Evolutionary conservation across 164 flowering plant genomes (phyloP).

Genomic region (Piper longum): DNA sequence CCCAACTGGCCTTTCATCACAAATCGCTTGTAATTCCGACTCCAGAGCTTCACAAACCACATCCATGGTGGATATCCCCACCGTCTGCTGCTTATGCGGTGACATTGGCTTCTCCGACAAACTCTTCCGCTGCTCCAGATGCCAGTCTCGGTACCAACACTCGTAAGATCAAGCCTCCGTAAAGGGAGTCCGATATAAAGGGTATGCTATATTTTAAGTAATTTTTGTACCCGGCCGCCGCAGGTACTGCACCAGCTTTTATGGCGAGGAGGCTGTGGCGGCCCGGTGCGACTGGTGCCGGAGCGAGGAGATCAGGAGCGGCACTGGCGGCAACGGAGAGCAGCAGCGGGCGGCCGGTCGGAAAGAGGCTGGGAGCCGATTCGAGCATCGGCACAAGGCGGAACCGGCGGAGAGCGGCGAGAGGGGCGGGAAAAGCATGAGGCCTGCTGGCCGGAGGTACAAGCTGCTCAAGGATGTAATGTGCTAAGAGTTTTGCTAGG

Average conservation of each 20-base stretch:
- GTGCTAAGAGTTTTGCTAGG: conserved; percentile 29
- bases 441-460: conserved; percentile 65
- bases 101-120: conserved; percentile 89
- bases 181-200: no score
- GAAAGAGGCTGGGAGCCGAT: conserved; percentile 1
- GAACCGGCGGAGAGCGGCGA: conserved; percentile 15
- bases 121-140: conserved; percentile 80
- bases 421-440: conserved; percentile 27
- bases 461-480: conserved; percentile 98
- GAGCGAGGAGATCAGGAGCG: conserved; percentile 33
- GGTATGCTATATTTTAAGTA: no score
- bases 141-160: conserved; percentile 74
- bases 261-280: conserved; percentile 30
- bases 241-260: conserved; percentile 92
- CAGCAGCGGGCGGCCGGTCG: conserved; percentile 7
- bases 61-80: conserved; percentile 64
- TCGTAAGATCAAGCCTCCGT: conserved; percentile 34
- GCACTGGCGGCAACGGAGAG: conserved; percentile 7
- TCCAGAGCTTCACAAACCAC: not conserved
- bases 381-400: conserved; percentile 22
- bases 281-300: conserved; percentile 84
- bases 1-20: conserved; percentile 10
- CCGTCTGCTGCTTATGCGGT: conserved; percentile 93
- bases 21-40: conserved; percentile 4
- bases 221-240: not conserved